Evolutionary conservation across 2,329 filamentous ascomycete genomes (phyloP), one percentile per base, ranked within the genome.

Genomic region (Pseudogymnoascus sp.): DNA sequence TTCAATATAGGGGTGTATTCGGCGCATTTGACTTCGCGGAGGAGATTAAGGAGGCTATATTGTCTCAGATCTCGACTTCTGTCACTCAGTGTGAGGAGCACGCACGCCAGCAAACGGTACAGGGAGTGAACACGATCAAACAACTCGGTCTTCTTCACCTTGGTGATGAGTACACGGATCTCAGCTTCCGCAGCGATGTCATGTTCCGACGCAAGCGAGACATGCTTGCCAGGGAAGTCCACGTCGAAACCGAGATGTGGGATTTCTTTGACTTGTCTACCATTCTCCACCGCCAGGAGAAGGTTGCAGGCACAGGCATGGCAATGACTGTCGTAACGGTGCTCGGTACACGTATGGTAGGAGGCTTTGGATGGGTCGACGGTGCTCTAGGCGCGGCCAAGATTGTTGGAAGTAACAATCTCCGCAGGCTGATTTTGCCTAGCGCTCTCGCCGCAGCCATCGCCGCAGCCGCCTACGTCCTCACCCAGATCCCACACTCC

Each of bases 181-280:
- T 97, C 50, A 90, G 85, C 66, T 97, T 99, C 84, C 85, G 89
- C 30, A 85, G 91, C 1, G 91, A 97, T 68, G 85, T 92, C 71
- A 97, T 99, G 94, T 99, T 97, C 79, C 86, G 85, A 63, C 86
- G 90, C 64, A 88, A 88, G 69, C 84, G 86, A 63, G 90, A 99
- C 72, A 84, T 85, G 1, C 77, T 96, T 39, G 91, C 90, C 5
- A 85, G 91, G 65, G 87, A 96, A 70, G 86, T 97, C 14, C 86
- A 97, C 63, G 86, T 96, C 18, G 85, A 94, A 60, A 89, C 94
- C 3, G 92, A 99, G 70, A 68, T 96, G 0, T 89, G 82, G 82
- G 94, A 99, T 76, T 97, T 99, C 78, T 90, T 99, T 69, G 94
- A 99, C 73, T 80, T 91, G 73, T 81, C 85, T 15, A 89, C 85